phyloP scores from a whole-genome alignment of 768 basidiomycete species.

The Suillus sp. region DNA sequence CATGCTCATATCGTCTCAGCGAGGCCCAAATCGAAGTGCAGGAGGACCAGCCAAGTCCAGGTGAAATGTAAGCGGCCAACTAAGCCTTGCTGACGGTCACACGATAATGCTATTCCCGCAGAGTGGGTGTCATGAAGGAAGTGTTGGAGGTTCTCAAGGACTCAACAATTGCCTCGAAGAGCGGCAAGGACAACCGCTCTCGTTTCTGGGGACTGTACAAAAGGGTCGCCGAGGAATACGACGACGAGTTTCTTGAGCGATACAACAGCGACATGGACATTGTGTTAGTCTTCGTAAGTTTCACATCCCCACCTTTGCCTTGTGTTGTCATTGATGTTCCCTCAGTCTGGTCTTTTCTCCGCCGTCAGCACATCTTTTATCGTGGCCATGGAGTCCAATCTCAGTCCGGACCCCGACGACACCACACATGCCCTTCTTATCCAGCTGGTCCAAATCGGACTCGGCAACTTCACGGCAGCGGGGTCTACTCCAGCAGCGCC shows the following conservation, averaged over 20 bases:
- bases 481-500: not conserved
- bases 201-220: slow-evolving; percentile 19
- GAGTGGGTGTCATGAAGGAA: not conserved
- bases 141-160: not conserved
- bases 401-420: slow-evolving; percentile 14
- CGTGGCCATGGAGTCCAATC: slow-evolving; percentile 11
- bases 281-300: slow-evolving; percentile 24
- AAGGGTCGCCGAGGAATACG: slow-evolving; percentile 18
- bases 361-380: slow-evolving; percentile 19
- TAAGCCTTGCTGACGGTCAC: not conserved
- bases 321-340: not conserved
- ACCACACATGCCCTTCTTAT: slow-evolving; percentile 15
- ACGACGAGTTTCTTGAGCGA: slow-evolving; percentile 20
- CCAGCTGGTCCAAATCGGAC: slow-evolving; percentile 11
- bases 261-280: slow-evolving; percentile 22
- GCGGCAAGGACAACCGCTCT: not conserved
- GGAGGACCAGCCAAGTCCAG: not conserved
- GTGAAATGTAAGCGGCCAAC: not conserved
- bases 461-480: slow-evolving; percentile 10
- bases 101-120: not conserved
- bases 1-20: not conserved
- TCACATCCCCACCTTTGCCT: too few species aligned
- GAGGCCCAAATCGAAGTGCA: not conserved
- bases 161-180: not conserved
- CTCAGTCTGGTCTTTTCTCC: slow-evolving; percentile 19